Conservation (phyloP, 164 flowering plant species). For the Brasenia schreberi region DNA sequence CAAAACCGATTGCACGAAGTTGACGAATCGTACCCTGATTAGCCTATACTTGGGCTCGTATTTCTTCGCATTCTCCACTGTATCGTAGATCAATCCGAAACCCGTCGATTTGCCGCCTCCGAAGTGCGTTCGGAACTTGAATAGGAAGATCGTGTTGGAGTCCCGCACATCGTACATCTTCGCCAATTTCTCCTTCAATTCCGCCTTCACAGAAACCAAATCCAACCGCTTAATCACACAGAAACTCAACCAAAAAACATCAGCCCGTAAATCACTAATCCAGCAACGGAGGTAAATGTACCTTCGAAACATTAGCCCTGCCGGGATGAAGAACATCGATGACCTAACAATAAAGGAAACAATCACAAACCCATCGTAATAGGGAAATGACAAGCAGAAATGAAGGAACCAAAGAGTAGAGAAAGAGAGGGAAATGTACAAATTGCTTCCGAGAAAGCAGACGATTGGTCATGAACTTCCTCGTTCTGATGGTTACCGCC, state of each 20-base stretch:
- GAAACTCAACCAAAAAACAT: neutral
- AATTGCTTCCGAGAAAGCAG: constrained; percentile 14
- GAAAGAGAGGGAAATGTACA: constrained; percentile 2
- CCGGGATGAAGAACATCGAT: constrained; percentile 74
- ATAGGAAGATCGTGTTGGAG: constrained; percentile 45
- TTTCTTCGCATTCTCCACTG: constrained; percentile 58
- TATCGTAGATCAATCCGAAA: constrained; percentile 53
- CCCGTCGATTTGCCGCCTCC: constrained; percentile 75
- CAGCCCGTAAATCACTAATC: neutral
- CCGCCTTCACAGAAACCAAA: constrained; percentile 22
- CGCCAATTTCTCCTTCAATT: constrained; percentile 49
- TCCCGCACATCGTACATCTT: constrained; percentile 55
- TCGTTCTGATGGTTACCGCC: constrained; percentile 12
- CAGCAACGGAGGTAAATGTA: constrained; percentile 2
- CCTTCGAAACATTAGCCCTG: constrained; percentile 61
- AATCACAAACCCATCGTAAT: neutral
- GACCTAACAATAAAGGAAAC: constrained; percentile 17
- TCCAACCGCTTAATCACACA: neutral
- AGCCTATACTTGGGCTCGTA: constrained; percentile 68
- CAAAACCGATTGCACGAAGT: neutral
- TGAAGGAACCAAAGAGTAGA: neutral
- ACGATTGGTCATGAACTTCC: constrained; percentile 14
- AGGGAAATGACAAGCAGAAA: neutral
- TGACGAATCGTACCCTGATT: constrained; percentile 32
- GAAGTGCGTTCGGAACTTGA: constrained; percentile 60